phyloP scores from a whole-genome alignment of 2,329 filamentous ascomycete species.

The Arthrocladium fulminans region DNA sequence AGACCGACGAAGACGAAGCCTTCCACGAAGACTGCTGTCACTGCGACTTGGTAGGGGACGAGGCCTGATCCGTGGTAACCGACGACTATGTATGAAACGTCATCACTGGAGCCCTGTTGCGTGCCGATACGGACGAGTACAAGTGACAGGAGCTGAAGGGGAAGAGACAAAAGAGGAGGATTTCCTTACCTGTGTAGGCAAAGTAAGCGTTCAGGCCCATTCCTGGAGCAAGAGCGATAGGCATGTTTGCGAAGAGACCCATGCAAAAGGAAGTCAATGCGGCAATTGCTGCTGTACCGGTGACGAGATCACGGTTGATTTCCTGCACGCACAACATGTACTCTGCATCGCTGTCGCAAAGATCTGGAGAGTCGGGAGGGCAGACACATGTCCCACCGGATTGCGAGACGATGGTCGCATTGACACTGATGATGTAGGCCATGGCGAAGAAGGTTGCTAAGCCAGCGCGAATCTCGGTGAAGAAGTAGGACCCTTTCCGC shows the following conservation, averaged over 20 bases:
- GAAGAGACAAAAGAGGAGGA: too few relatives aligned
- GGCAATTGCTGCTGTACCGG: conserved; percentile 74
- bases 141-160: too few relatives aligned
- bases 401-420: conserved; percentile 64
- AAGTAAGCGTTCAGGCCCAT: conserved; percentile 86
- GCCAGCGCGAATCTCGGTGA: conserved; percentile 75
- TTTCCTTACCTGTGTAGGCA: conserved; percentile 65
- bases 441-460: conserved; percentile 72
- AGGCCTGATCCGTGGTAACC: conserved; percentile 65
- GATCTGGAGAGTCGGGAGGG: conserved; percentile 32
- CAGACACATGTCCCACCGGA: conserved; percentile 71
- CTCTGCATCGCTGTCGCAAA: conserved; percentile 41
- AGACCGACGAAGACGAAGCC: conserved; percentile 76
- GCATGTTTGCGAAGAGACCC: conserved; percentile 73
- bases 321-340: conserved; percentile 42
- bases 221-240: conserved; percentile 62
- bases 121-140: too few relatives aligned
- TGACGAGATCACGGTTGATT: conserved; percentile 70
- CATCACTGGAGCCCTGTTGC: too few relatives aligned
- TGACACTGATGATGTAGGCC: conserved; percentile 67
- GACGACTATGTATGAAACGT: too few relatives aligned
- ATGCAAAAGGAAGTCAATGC: conserved; percentile 73
- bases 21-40: conserved; percentile 83
- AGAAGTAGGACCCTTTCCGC: conserved; percentile 66
- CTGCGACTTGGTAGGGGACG: conserved; percentile 64